Conservation (phyloP, 2,329 filamentous ascomycete species). For the Fusarium sp. region DNA sequence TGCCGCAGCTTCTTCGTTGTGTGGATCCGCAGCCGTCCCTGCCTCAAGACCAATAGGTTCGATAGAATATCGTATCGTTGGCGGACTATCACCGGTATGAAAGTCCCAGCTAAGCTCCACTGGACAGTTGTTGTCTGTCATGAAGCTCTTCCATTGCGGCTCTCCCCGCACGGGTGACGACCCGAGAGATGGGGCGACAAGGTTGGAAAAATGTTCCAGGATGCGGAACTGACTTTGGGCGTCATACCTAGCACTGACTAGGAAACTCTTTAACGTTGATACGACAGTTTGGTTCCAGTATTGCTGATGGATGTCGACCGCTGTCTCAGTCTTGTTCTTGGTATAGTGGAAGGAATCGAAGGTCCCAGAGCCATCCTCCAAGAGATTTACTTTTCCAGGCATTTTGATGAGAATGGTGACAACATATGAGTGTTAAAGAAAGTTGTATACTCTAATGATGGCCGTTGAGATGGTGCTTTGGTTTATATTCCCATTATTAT, state of each 20-base stretch:
- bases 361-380: neutral
- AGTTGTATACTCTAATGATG: accelerated
- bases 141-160: slow-evolving; percentile 48
- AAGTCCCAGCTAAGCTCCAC: slow-evolving; percentile 52
- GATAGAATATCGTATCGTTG: slow-evolving; percentile 46
- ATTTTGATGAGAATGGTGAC: neutral
- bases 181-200: slow-evolving; percentile 1
- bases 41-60: slow-evolving; percentile 46
- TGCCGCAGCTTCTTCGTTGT: slow-evolving; percentile 28
- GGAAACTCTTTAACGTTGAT: neutral
- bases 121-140: slow-evolving; percentile 52
- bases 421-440: accelerated
- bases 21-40: slow-evolving; percentile 39
- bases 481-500: too few species aligned
- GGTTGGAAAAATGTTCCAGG: neutral
- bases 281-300: slow-evolving; percentile 5
- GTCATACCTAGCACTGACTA: neutral
- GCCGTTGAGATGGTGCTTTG: accelerated
- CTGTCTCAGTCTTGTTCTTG: neutral
- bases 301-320: neutral
- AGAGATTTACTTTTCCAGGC: neutral
- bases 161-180: neutral
- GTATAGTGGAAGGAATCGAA: neutral
- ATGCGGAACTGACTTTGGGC: neutral
- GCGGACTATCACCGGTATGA: slow-evolving; percentile 18